Conservation (phyloP, 345 rosid genomes). For the Brassica cretica region DNA sequence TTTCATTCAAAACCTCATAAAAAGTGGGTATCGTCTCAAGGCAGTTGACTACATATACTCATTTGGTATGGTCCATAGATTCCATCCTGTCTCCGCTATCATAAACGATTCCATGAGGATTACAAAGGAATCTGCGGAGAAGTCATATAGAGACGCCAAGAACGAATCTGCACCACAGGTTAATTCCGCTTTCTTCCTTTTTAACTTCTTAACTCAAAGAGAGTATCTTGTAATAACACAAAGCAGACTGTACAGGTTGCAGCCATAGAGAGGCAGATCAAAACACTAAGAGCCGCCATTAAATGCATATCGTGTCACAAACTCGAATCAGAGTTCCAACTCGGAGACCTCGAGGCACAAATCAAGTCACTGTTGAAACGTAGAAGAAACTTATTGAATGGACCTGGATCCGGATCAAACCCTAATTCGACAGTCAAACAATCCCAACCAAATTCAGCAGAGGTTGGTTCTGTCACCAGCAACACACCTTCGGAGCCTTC, state of each 20-base stretch:
- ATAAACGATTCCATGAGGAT: slow-evolving; percentile 41
- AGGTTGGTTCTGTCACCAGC: slow-evolving; percentile 18
- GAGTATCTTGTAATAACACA: slow-evolving; percentile 1
- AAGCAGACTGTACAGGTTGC: slow-evolving; percentile 22
- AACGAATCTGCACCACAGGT: slow-evolving; percentile 27
- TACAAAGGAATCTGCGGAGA: slow-evolving; percentile 26
- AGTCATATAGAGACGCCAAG: slow-evolving; percentile 13
- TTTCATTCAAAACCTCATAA: slow-evolving; percentile 39
- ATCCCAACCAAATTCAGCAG: slow-evolving; percentile 10
- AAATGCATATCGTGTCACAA: slow-evolving; percentile 27
- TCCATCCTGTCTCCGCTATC: slow-evolving; percentile 37
- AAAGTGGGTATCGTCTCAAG: slow-evolving; percentile 31
- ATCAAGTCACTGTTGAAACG: slow-evolving; percentile 13
- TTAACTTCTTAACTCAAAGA: slow-evolving; percentile 5
- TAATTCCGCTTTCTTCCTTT: not conserved
- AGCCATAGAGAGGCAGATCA: slow-evolving; percentile 36
- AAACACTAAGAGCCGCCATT: slow-evolving; percentile 22
- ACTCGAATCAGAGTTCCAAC: slow-evolving; percentile 34
- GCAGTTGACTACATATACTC: slow-evolving; percentile 45
- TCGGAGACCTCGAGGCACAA: slow-evolving; percentile 14
- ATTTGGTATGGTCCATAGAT: slow-evolving; percentile 40
- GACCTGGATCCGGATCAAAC: slow-evolving; percentile 12
- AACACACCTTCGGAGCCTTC: slow-evolving; percentile 4
- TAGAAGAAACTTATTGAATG: not conserved
- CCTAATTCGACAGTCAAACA: not conserved